Conservation (phyloP, 2,329 filamentous ascomycete species). For the Ascochyta fabae region DNA sequence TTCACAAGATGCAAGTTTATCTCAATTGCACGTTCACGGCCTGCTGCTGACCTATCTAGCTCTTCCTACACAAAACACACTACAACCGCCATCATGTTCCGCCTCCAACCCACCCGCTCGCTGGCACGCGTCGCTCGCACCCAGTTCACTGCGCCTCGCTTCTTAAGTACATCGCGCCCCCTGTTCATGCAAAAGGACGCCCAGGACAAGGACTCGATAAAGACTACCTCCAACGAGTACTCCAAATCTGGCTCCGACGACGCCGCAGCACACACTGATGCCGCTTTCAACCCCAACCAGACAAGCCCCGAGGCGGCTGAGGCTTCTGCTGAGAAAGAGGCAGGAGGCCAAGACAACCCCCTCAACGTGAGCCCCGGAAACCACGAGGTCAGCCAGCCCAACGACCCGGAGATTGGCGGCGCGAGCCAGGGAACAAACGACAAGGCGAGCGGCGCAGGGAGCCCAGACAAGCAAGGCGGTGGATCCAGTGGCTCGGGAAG, state of each 20-base stretch:
- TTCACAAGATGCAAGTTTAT: background rate
- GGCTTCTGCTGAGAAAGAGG: constrained; percentile 46
- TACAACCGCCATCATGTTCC: constrained; percentile 32
- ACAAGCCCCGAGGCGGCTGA: constrained; percentile 71
- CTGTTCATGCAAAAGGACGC: constrained; percentile 50
- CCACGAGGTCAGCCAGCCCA: constrained; percentile 60
- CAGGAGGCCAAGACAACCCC: constrained; percentile 43
- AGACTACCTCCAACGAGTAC: constrained; percentile 70
- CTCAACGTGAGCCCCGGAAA: constrained; percentile 68
- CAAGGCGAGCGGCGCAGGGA: constrained; percentile 45
- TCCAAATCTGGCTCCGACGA: constrained; percentile 71
- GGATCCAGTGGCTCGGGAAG: constrained; percentile 32
- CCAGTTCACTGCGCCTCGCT: constrained; percentile 25
- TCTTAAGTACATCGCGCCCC: constrained; percentile 31
- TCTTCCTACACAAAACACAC: background rate
- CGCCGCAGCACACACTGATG: constrained; percentile 60
- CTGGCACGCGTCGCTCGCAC: constrained; percentile 25
- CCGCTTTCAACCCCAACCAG: constrained; percentile 72
- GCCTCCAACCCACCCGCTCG: constrained; percentile 29
- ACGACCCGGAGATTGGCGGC: constrained; percentile 49
- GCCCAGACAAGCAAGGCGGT: constrained; percentile 47
- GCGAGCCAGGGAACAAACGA: constrained; percentile 44
- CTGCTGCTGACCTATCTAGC: background rate
- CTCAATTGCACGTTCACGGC: background rate
- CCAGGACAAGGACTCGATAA: constrained; percentile 64